phyloP scores from a whole-genome alignment of 2,329 filamentous ascomycete genomes.

The Chrysoporthe cubensis region DNA sequence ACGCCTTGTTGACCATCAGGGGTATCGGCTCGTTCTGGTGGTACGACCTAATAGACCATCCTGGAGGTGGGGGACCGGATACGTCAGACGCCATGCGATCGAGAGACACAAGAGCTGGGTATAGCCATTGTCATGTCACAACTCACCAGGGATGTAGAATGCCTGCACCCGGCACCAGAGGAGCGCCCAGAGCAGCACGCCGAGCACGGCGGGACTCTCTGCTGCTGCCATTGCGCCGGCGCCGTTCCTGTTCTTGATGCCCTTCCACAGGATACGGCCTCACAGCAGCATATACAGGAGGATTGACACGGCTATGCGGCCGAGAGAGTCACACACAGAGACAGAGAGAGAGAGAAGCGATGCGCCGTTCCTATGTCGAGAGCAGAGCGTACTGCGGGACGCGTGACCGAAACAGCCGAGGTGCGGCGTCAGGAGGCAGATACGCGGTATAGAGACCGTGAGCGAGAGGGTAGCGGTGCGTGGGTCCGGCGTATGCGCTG shows the following conservation, averaged over 20 bases:
- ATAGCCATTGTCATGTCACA: constrained; percentile 4
- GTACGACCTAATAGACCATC: constrained; percentile 84
- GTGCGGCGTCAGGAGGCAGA: too few relatives aligned
- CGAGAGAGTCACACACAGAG: neutral
- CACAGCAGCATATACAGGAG: constrained; percentile 1
- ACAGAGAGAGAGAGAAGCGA: neutral
- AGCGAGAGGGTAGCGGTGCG: too few relatives aligned
- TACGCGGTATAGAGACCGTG: too few relatives aligned
- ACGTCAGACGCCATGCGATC: constrained; percentile 13
- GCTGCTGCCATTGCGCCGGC: constrained; percentile 26
- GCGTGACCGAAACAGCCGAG: neutral
- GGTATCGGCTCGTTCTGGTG: constrained; percentile 76
- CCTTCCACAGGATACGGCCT: neutral
- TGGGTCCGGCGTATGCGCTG: too few relatives aligned
- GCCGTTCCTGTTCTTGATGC: constrained; percentile 4
- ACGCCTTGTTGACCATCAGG: constrained; percentile 89
- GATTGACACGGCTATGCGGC: neutral
- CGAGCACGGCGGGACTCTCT: constrained; percentile 36
- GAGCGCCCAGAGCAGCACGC: constrained; percentile 52
- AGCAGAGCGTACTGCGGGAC: neutral
- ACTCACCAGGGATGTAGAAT: constrained; percentile 84
- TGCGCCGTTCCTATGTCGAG: neutral
- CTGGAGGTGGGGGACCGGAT: constrained; percentile 43
- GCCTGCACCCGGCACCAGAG: constrained; percentile 59
- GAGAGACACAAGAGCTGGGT: neutral